Evolutionary conservation across 345 rosid species (phyloP).

Genomic region (Eucalyptus virginea): DNA sequence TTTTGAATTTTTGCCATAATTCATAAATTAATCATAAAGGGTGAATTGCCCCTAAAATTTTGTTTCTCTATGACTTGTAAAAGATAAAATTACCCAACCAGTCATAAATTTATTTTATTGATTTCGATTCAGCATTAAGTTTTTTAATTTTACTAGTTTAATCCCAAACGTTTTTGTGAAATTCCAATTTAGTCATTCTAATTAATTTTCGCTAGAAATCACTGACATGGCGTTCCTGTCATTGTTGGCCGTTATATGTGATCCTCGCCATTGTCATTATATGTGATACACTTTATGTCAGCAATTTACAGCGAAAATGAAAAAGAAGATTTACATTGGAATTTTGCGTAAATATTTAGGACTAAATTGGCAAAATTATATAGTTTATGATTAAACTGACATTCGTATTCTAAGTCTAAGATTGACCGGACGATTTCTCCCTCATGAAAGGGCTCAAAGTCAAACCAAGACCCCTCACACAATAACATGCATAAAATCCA

Average conservation of each 20-base stretch:
- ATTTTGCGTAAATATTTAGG: rapidly evolving
- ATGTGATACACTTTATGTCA: not conserved
- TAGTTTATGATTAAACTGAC: not conserved
- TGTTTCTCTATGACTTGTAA: not conserved
- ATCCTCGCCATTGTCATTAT: too few relatives aligned
- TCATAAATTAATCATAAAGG: not conserved
- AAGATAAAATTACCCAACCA: not conserved
- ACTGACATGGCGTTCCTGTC: rapidly evolving
- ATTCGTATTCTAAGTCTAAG: not conserved
- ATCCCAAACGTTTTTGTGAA: not conserved
- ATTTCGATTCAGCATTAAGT: not conserved
- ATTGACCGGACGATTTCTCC: not conserved
- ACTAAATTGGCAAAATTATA: rapidly evolving
- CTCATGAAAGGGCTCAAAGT: not conserved
- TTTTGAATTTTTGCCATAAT: not conserved
- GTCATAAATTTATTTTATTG: not conserved
- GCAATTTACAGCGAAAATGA: rapidly evolving
- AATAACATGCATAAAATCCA: not conserved
- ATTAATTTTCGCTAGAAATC: rapidly evolving
- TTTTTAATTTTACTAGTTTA: not conserved
- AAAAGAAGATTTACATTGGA: rapidly evolving
- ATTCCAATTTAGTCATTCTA: rapidly evolving
- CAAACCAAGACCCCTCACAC: not conserved
- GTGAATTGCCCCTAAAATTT: not conserved
- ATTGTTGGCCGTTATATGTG: not conserved